Percentiles rank a stretch among this genome's conserved stretches.
Evolutionary conservation across 2,329 filamentous ascomycete genomes (phyloP).

Genomic region (Cladophialophora psammophila): DNA sequence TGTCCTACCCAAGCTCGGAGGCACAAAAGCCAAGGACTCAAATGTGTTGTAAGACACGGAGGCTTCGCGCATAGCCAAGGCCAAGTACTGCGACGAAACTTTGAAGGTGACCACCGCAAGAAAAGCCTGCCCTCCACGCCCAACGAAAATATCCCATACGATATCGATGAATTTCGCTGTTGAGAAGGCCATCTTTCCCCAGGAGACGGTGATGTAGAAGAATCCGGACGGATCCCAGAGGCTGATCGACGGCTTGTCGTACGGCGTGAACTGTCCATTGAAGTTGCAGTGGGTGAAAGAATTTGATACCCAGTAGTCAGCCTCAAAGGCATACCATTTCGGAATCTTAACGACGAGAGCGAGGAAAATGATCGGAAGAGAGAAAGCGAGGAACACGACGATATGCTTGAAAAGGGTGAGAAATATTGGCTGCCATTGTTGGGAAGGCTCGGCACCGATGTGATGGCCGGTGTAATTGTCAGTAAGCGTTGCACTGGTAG

Average conservation of each 20-base stretch:
- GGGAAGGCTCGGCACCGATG: neutral
- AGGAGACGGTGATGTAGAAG: conserved; percentile 35
- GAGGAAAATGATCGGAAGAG: conserved; percentile 25
- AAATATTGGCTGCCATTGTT: neutral
- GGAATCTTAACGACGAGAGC: conserved; percentile 25
- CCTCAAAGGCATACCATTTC: conserved; percentile 19
- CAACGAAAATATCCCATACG: conserved; percentile 47
- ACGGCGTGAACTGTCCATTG: conserved; percentile 28
- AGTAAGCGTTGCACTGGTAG: neutral
- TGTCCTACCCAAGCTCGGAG: conserved; percentile 41
- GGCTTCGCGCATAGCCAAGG: conserved; percentile 45
- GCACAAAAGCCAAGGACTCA: conserved; percentile 45
- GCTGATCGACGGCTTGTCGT: conserved; percentile 24
- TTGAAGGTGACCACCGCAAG: conserved; percentile 43
- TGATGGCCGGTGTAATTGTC: neutral
- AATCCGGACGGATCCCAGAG: conserved; percentile 32
- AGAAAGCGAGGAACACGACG: conserved; percentile 29
- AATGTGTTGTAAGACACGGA: conserved; percentile 47
- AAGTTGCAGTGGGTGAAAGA: conserved; percentile 34
- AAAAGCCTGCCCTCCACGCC: conserved; percentile 45
- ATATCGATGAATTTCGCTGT: conserved; percentile 48
- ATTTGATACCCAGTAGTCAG: conserved; percentile 24
- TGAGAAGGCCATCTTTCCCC: conserved; percentile 42
- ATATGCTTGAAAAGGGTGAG: conserved; percentile 6
- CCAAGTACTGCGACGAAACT: conserved; percentile 47